Evolutionary conservation across 345 rosid species (phyloP).

Genomic region (Euphorbia pulcherrima): DNA sequence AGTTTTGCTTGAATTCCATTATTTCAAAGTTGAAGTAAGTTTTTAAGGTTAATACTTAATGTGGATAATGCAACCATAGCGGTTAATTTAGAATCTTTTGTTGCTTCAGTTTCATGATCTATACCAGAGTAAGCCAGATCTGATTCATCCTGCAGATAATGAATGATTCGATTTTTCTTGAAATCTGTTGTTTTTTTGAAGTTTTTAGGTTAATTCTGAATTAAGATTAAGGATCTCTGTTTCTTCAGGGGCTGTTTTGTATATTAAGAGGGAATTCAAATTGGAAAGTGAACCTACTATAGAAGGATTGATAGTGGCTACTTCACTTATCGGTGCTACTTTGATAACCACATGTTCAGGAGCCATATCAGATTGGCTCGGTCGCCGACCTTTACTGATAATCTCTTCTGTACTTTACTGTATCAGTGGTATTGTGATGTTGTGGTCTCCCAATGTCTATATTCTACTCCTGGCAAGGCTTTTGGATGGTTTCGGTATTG

Average conservation of each 20-base stretch:
- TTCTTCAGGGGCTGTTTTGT: conserved; percentile 77
- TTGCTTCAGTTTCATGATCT: not conserved
- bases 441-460: conserved; percentile 93
- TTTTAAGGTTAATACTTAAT: too few relatives aligned
- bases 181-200: not conserved
- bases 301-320: conserved; percentile 90
- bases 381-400: conserved; percentile 89
- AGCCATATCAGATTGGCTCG: conserved; percentile 69
- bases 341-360: conserved; percentile 83
- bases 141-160: not conserved
- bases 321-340: conserved; percentile 93
- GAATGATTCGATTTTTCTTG: not conserved
- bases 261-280: conserved; percentile 77
- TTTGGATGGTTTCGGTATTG: conserved; percentile 89
- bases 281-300: conserved; percentile 64
- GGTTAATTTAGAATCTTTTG: conserved; percentile 35
- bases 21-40: too few relatives aligned
- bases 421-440: conserved; percentile 72
- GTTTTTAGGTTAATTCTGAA: not conserved
- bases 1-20: too few relatives aligned
- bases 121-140: not conserved
- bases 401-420: conserved; percentile 68
- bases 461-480: conserved; percentile 78
- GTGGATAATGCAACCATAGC: conserved; percentile 99
- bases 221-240: not conserved